phyloP scores from a whole-genome alignment of 2,329 filamentous ascomycete genomes.

The Pyricularia pennisetigena region DNA sequence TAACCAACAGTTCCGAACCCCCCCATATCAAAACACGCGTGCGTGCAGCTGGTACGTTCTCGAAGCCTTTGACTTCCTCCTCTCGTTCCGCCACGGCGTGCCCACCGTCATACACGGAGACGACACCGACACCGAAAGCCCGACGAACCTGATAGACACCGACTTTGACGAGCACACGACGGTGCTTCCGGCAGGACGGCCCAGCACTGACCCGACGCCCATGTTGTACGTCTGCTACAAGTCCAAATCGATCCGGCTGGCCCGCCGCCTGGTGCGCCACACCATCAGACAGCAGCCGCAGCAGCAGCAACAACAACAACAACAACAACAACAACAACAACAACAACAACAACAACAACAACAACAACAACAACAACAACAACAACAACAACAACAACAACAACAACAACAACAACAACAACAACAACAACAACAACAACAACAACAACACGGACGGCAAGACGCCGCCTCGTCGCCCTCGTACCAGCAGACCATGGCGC shows the following conservation, averaged over 20 bases:
- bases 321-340: not conserved
- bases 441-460: not conserved
- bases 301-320: not conserved
- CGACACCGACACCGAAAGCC: slow-evolving; percentile 52
- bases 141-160: slow-evolving; percentile 53
- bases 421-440: not conserved
- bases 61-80: slow-evolving; percentile 36
- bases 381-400: not conserved
- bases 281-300: slow-evolving; percentile 22
- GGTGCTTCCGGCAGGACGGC: slow-evolving; percentile 45
- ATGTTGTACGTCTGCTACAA: slow-evolving; percentile 44
- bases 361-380: not conserved
- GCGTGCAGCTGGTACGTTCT: slow-evolving; percentile 35
- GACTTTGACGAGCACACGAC: slow-evolving; percentile 49
- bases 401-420: not conserved
- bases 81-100: slow-evolving; percentile 38
- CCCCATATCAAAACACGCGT: not conserved
- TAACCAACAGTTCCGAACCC: not conserved
- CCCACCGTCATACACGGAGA: slow-evolving; percentile 36
- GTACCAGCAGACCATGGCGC: not conserved
- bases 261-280: slow-evolving; percentile 30
- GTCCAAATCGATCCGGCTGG: slow-evolving; percentile 21
- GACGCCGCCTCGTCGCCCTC: not conserved
- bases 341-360: not conserved
- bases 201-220: slow-evolving; percentile 46